phyloP scores from a whole-genome alignment of 2,329 filamentous ascomycete species.

The Rhynchosporium secalis region DNA sequence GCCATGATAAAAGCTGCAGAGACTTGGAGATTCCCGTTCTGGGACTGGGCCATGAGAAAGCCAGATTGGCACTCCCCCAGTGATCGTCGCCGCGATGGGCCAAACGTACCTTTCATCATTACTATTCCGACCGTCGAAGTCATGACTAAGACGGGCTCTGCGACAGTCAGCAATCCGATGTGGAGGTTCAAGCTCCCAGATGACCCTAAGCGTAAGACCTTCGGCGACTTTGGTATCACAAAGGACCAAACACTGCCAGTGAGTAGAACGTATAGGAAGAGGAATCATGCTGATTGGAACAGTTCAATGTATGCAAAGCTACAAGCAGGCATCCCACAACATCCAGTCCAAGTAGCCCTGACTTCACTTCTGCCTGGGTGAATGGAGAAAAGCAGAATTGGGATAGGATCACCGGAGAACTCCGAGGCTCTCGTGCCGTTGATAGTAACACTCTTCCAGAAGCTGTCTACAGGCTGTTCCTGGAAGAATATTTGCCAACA shows the following conservation, averaged over 20 bases:
- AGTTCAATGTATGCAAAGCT: slow-evolving; percentile 21
- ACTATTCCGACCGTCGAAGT: slow-evolving; percentile 23
- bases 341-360: slow-evolving; percentile 5
- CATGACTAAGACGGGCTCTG: slow-evolving; percentile 24
- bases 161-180: slow-evolving; percentile 24
- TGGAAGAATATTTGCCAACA: slow-evolving; percentile 17
- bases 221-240: slow-evolving; percentile 25
- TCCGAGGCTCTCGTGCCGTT: slow-evolving; percentile 15
- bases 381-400: slow-evolving; percentile 20
- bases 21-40: slow-evolving; percentile 47
- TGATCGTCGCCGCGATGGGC: slow-evolving; percentile 18
- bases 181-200: slow-evolving; percentile 22
- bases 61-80: slow-evolving; percentile 23
- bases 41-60: slow-evolving; percentile 47
- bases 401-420: slow-evolving; percentile 17
- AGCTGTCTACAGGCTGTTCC: slow-evolving; percentile 23
- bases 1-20: slow-evolving; percentile 38
- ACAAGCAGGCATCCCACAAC: slow-evolving; percentile 20
- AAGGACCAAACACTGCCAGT: slow-evolving; percentile 16
- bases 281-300: background rate
- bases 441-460: slow-evolving; percentile 23
- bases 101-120: slow-evolving; percentile 22
- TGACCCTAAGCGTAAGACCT: slow-evolving; percentile 15
- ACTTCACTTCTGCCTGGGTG: slow-evolving; percentile 18
- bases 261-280: background rate